Evolutionary conservation across 768 basidiomycete genomes (phyloP).

Genomic region (Pisolithus orientalis): DNA sequence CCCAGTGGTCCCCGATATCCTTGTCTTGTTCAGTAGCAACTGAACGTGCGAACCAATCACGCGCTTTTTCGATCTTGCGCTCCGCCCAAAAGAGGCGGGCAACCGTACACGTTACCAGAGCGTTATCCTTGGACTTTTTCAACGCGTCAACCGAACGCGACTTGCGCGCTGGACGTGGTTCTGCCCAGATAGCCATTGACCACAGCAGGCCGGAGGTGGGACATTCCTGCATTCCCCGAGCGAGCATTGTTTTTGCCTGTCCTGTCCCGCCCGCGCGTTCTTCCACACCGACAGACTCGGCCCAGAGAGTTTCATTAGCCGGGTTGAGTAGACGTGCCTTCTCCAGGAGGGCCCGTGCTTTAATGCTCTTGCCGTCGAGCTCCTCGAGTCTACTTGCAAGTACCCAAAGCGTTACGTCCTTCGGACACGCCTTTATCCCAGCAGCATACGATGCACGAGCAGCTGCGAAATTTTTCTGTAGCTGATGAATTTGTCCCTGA

Average conservation of each 20-base stretch:
- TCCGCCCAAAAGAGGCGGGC: slow-evolving; percentile 93
- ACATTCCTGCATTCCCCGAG: slow-evolving; percentile 87
- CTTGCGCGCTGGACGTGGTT: slow-evolving; percentile 85
- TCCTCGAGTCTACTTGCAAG: slow-evolving; percentile 88
- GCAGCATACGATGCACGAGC: slow-evolving; percentile 79
- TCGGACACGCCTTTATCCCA: slow-evolving; percentile 83
- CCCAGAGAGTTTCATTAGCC: slow-evolving; percentile 82
- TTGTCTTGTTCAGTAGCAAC: slow-evolving; percentile 46
- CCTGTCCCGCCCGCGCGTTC: slow-evolving; percentile 76
- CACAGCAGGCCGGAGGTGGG: slow-evolving; percentile 85
- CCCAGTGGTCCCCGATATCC: slow-evolving; percentile 89
- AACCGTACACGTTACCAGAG: slow-evolving; percentile 83
- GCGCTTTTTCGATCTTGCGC: slow-evolving; percentile 90
- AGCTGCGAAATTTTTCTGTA: slow-evolving; percentile 48
- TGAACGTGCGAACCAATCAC: slow-evolving; percentile 88
- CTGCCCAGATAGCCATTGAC: slow-evolving; percentile 90
- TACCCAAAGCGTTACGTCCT: slow-evolving; percentile 82
- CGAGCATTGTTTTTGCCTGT: slow-evolving; percentile 85
- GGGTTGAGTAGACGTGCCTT: slow-evolving; percentile 85
- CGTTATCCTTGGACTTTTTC: slow-evolving; percentile 84
- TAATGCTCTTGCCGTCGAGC: slow-evolving; percentile 85
- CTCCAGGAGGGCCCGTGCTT: slow-evolving; percentile 84
- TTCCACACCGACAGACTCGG: slow-evolving; percentile 86
- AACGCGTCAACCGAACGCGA: slow-evolving; percentile 87
- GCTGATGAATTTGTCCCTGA: slow-evolving; percentile 84